These are phyloP conservation scores for Neoarthrinium moseri DNA, from an alignment of 2,329 filamentous ascomycete species.

Conservation along the genomic window DNA sequence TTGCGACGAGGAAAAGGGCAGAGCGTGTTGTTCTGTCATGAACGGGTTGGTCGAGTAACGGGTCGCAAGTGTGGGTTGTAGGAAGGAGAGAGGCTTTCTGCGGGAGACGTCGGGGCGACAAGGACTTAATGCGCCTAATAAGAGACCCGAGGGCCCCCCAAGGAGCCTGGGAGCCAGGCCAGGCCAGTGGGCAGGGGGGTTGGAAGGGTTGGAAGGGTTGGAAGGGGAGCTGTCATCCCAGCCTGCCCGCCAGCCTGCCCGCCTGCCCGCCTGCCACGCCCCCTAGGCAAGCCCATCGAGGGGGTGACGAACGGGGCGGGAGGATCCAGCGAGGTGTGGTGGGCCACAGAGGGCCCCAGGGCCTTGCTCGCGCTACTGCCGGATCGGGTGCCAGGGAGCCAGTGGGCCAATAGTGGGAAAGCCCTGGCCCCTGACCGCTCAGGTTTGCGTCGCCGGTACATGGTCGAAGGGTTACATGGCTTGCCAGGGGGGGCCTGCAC, in stretches of 20 bases:
- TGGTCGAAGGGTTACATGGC: neutral
- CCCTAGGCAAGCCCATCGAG: too few species aligned
- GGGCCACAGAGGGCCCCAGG: too few species aligned
- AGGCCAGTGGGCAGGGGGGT: too few species aligned
- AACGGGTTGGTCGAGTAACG: neutral
- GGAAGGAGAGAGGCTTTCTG: conserved; percentile 8
- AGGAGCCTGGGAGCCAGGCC: too few species aligned
- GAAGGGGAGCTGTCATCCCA: neutral
- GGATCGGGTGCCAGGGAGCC: neutral
- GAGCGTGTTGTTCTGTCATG: neutral
- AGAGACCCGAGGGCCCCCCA: conserved; percentile 8
- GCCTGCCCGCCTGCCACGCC: too few species aligned
- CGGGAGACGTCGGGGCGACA: conserved; percentile 9
- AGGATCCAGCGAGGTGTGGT: neutral
- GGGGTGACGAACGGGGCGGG: neutral
- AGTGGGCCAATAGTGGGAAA: conserved; percentile 1
- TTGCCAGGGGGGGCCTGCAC: neutral
- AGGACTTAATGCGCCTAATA: conserved; percentile 16
- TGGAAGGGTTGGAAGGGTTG: too few species aligned
- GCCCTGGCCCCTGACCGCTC: conserved; percentile 3
- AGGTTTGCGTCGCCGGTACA: too few species aligned
- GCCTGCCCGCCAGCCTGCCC: too few species aligned
- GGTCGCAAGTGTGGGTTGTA: conserved; percentile 9
- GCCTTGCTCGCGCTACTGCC: too few species aligned
- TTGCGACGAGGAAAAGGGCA: too few species aligned